A percentile compares a stretch with the other conserved stretches of the same genome.
phyloP scores from a whole-genome alignment of 2,329 filamentous ascomycete species.

The Colletotrichum nymphaeae region DNA sequence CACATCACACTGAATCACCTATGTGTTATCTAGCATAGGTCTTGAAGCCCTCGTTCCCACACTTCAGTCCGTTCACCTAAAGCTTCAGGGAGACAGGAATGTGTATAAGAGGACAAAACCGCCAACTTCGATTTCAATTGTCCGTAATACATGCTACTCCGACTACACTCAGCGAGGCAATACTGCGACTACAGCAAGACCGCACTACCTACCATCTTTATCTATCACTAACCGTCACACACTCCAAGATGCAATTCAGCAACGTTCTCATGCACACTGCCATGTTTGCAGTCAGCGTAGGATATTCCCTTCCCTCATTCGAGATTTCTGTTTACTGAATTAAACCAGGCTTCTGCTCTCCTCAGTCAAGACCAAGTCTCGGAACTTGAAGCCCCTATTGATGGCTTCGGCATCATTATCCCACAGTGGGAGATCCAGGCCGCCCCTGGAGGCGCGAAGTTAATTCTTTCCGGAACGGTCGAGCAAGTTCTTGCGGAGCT shows the following conservation, averaged over 20 bases:
- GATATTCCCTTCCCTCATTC: background rate
- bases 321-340: background rate
- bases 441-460: constrained; percentile 12
- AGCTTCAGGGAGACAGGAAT: background rate
- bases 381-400: background rate
- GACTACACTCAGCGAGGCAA: background rate
- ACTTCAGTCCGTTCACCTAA: no score
- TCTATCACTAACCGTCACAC: background rate
- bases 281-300: background rate
- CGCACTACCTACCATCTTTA: background rate
- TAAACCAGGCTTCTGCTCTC: background rate
- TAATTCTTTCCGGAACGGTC: constrained; percentile 30
- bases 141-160: background rate
- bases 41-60: no score
- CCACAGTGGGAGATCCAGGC: constrained; percentile 32
- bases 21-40: no score
- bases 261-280: background rate
- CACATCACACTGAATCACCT: no score
- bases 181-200: background rate
- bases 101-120: background rate
- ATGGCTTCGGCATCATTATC: background rate
- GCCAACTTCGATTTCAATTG: background rate
- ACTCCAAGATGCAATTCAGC: background rate
- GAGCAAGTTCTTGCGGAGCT: constrained; percentile 27
- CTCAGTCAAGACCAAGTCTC: background rate